Conservation (phyloP, 768 basidiomycete genomes). For the Tremella fuciformis region DNA sequence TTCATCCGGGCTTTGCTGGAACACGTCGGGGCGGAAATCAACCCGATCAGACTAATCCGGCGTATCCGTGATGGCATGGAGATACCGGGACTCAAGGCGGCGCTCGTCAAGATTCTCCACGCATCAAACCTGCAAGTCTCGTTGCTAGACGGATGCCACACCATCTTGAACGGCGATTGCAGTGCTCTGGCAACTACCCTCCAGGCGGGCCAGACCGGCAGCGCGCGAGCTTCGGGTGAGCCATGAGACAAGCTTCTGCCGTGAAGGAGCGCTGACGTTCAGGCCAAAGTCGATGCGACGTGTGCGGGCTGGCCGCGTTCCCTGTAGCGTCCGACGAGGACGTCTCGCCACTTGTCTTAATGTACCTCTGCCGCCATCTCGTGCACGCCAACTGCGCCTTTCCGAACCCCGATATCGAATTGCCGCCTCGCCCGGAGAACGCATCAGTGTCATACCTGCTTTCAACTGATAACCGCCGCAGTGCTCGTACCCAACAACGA, state of each 20-base stretch:
- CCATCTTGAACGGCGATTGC: constrained; percentile 79
- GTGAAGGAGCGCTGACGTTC: constrained; percentile 35
- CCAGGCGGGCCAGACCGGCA: constrained; percentile 72
- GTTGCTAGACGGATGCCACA: constrained; percentile 85
- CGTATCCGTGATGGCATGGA: constrained; percentile 94
- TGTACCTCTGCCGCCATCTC: constrained; percentile 84
- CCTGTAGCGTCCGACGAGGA: constrained; percentile 55
- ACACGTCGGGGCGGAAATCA: constrained; percentile 93
- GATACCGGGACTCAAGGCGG: constrained; percentile 90
- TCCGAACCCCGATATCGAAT: constrained; percentile 62
- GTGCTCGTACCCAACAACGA: constrained; percentile 14
- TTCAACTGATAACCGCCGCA: constrained; percentile 49
- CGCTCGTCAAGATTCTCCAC: constrained; percentile 92
- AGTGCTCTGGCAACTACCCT: constrained; percentile 66
- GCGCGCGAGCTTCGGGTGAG: constrained; percentile 73
- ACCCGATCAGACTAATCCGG: constrained; percentile 87
- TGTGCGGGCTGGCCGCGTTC: constrained; percentile 63
- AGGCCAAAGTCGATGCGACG: constrained; percentile 56
- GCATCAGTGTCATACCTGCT: constrained; percentile 56
- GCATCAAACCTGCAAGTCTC: constrained; percentile 87
- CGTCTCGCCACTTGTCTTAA: constrained; percentile 57
- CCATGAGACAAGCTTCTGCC: constrained; percentile 12
- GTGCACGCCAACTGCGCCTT: constrained; percentile 74
- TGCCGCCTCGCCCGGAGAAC: constrained; percentile 62
- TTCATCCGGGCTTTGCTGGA: constrained; percentile 94